A percentile compares a stretch with the other conserved stretches of the same genome.
phyloP scores from a whole-genome alignment of 495 filamentous ascomycete species.

The Talaromyces stipitatus region DNA sequence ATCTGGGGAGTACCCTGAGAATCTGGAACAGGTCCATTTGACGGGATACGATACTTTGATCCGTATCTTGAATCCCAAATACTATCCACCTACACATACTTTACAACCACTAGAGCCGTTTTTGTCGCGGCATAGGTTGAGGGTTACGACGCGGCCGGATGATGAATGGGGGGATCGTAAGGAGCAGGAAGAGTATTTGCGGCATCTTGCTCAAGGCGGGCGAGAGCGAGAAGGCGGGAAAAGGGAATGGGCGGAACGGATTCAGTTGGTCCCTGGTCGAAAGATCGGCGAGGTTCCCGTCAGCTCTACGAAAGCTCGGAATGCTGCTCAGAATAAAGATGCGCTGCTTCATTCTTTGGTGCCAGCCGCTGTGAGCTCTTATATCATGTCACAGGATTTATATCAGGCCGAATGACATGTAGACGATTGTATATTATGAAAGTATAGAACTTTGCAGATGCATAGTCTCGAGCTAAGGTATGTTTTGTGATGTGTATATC shows the following conservation, averaged over 20 bases:
- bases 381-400: slow-evolving; percentile 36
- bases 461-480: not conserved
- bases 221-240: slow-evolving; percentile 49
- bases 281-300: slow-evolving; percentile 48
- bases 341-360: slow-evolving; percentile 54
- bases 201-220: slow-evolving; percentile 40
- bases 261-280: slow-evolving; percentile 61
- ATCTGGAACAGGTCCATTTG: slow-evolving; percentile 64
- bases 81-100: slow-evolving; percentile 57
- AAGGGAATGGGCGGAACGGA: slow-evolving; percentile 59
- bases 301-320: slow-evolving; percentile 74
- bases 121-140: slow-evolving; percentile 59
- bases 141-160: slow-evolving; percentile 64
- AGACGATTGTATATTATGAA: not conserved
- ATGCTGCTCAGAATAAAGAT: slow-evolving; percentile 49
- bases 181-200: slow-evolving; percentile 54
- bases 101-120: slow-evolving; percentile 56
- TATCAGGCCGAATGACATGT: slow-evolving; percentile 19
- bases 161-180: slow-evolving; percentile 54
- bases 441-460: not conserved
- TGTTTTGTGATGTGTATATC: not conserved
- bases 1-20: slow-evolving; percentile 38
- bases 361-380: slow-evolving; percentile 51
- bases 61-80: slow-evolving; percentile 74
- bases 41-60: slow-evolving; percentile 84